Conservation (phyloP, 345 rosid species). For the Hibiscus mutabilis region DNA sequence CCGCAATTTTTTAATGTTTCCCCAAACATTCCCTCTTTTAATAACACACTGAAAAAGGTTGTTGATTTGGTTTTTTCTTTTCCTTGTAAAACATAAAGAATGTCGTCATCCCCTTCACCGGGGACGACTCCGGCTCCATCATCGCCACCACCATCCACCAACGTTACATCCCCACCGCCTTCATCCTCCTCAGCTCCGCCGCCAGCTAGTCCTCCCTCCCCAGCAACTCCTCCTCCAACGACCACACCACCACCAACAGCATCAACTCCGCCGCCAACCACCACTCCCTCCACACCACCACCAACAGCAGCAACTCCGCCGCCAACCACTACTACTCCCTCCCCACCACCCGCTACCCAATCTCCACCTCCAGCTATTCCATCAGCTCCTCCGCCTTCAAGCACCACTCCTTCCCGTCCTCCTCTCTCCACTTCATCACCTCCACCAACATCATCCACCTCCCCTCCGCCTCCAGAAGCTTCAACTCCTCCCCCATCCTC, state of each 20-base stretch:
- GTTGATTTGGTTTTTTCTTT: not conserved
- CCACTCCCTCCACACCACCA: constrained; percentile 12
- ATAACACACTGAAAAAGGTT: not conserved
- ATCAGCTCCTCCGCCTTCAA: constrained; percentile 35
- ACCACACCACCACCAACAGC: constrained; percentile 17
- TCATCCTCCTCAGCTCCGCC: constrained; percentile 26
- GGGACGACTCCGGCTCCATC: constrained; percentile 25
- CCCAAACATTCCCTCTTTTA: not conserved
- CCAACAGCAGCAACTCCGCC: constrained; percentile 23
- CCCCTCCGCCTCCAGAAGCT: constrained; percentile 29
- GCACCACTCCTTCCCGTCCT: constrained; percentile 26
- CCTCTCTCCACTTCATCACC: constrained; percentile 30
- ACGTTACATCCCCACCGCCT: constrained; percentile 15
- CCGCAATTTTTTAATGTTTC: not conserved
- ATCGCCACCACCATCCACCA: constrained; percentile 29
- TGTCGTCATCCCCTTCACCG: constrained; percentile 45
- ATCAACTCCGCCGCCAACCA: constrained; percentile 22
- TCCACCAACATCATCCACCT: constrained; percentile 20
- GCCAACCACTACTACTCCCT: constrained; percentile 4
- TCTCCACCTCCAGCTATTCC: constrained; percentile 28
- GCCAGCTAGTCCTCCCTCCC: not conserved
- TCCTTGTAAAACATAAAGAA: not conserved
- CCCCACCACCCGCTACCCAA: constrained; percentile 6
- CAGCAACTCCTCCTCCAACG: constrained; percentile 21
- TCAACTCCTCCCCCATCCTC: constrained; percentile 25